Percentiles rank a stretch among this genome's conserved stretches.
Conservation (phyloP, 78 protist genomes). For the Speleostelium caveatum region DNA sequence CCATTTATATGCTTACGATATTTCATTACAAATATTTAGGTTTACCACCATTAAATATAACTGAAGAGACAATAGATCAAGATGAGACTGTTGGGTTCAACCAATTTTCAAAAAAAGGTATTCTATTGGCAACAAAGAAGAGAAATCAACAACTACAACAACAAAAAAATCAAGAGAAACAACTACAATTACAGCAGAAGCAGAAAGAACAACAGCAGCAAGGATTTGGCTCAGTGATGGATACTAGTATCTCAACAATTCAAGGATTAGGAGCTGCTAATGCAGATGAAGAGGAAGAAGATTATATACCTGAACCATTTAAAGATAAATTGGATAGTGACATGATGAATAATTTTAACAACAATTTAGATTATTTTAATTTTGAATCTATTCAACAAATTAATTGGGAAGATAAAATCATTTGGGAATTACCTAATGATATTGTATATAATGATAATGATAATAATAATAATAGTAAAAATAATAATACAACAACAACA, state of each 20-base stretch:
- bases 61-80: background rate
- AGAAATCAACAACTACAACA: background rate
- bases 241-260: conserved; percentile 1
- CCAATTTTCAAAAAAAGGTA: background rate
- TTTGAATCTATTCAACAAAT: conserved; percentile 18
- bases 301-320: conserved; percentile 47
- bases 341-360: background rate
- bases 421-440: conserved; percentile 34
- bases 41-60: background rate
- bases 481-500: background rate
- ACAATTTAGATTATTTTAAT: background rate
- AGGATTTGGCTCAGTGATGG: background rate
- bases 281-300: conserved; percentile 47
- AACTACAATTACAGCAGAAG: background rate
- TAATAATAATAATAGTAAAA: background rate
- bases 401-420: conserved; percentile 76
- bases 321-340: conserved; percentile 9
- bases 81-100: conserved; percentile 2
- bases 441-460: background rate
- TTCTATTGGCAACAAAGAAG: background rate
- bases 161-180: background rate
- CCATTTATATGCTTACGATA: too few species aligned
- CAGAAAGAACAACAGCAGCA: background rate
- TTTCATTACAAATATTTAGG: too few species aligned
- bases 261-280: conserved; percentile 3